Percentiles rank a stretch among this genome's conserved stretches.
These are phyloP conservation scores for Salvia splendens DNA, from an alignment of 257 asterid genomes.

Conservation along the genomic window DNA sequence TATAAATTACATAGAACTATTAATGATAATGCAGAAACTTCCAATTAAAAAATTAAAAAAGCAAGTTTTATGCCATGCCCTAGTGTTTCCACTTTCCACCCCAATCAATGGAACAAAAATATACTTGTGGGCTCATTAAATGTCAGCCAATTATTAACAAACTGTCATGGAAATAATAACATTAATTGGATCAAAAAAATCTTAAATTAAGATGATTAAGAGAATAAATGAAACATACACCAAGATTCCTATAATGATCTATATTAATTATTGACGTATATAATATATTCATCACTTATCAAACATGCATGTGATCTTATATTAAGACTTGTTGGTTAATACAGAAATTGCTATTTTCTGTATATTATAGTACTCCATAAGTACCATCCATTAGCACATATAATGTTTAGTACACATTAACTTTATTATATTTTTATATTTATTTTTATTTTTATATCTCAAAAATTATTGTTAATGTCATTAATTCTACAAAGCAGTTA, in stretches of 20 bases:
- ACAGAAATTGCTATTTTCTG: too few relatives aligned
- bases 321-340: too few relatives aligned
- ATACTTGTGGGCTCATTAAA: slow-evolving; percentile 32
- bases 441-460: too few relatives aligned
- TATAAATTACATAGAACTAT: background rate
- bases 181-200: background rate
- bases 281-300: too few relatives aligned
- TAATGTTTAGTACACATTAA: too few relatives aligned
- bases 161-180: background rate
- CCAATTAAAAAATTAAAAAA: slow-evolving; percentile 33
- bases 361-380: too few relatives aligned
- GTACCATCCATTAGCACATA: too few relatives aligned
- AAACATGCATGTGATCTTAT: too few relatives aligned
- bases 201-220: background rate
- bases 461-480: too few relatives aligned
- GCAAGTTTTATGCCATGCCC: slow-evolving; percentile 34
- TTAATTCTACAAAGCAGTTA: too few relatives aligned
- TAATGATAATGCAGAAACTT: slow-evolving; percentile 34
- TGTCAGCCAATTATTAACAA: slow-evolving; percentile 32
- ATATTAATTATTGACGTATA: background rate
- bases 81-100: slow-evolving; percentile 34
- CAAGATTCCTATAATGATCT: background rate
- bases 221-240: background rate
- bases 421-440: too few relatives aligned
- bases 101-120: slow-evolving; percentile 27